A percentile compares a stretch with the other conserved stretches of the same genome.
phyloP scores from a whole-genome alignment of 2,329 filamentous ascomycete species.

The Pseudocercospora crystallina region DNA sequence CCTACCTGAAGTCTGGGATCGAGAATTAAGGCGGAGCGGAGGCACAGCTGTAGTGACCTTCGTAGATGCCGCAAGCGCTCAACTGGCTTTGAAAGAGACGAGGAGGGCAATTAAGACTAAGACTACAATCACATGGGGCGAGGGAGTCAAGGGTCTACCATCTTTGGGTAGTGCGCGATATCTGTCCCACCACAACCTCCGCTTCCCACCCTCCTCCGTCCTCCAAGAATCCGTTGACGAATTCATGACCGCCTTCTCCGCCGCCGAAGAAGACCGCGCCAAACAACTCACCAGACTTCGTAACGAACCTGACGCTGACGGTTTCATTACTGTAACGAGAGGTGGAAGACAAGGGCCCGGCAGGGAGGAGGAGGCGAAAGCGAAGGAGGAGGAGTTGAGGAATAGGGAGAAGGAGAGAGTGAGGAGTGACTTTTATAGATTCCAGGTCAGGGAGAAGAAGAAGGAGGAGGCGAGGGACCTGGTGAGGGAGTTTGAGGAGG shows the following conservation, averaged over 20 bases:
- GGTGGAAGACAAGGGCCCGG: conserved; percentile 74
- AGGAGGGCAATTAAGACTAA: conserved; percentile 59
- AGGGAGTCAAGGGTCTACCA: conserved; percentile 56
- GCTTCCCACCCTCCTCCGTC: conserved; percentile 65
- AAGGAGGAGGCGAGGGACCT: conserved; percentile 72
- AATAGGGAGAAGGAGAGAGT: conserved; percentile 61
- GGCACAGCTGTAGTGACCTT: conserved; percentile 79
- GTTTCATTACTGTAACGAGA: conserved; percentile 86
- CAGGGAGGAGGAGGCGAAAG: conserved; percentile 61
- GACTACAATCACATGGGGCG: conserved; percentile 67
- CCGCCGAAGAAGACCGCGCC: conserved; percentile 67
- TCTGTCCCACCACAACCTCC: conserved; percentile 64
- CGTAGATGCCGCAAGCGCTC: conserved; percentile 77
- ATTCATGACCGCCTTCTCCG: conserved; percentile 77
- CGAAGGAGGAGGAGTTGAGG: conserved; percentile 61
- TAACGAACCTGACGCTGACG: conserved; percentile 87
- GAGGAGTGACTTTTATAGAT: conserved; percentile 75
- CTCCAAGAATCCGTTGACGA: conserved; percentile 77
- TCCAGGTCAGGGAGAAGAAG: conserved; percentile 76
- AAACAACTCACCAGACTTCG: conserved; percentile 62
- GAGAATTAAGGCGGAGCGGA: conserved; percentile 69
- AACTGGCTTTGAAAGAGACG: conserved; percentile 73
- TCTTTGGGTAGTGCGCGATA: conserved; percentile 57
- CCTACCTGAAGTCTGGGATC: conserved; percentile 72
- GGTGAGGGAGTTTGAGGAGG: conserved; percentile 65